These are phyloP conservation scores for Chaetomium globosum DNA, from an alignment of 2,329 filamentous ascomycete genomes.

Conservation along the genomic window DNA sequence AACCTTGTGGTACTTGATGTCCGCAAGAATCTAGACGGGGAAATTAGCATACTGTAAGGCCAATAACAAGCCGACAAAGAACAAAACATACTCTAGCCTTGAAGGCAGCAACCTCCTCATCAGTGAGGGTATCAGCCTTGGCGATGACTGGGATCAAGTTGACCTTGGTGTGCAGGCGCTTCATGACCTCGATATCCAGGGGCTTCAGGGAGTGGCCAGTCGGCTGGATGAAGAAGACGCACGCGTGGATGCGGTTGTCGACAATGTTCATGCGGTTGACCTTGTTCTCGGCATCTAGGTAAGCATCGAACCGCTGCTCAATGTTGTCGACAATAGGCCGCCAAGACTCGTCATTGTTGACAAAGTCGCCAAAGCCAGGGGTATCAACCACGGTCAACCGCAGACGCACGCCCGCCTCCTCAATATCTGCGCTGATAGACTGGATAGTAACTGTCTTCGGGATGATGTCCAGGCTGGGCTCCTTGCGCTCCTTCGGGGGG, in stretches of 20 bases:
- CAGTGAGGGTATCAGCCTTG: slow-evolving; percentile 96
- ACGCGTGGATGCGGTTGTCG: slow-evolving; percentile 97
- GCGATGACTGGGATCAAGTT: slow-evolving; percentile 99
- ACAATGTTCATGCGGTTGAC: slow-evolving; percentile 99
- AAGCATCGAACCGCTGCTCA: slow-evolving; percentile 97
- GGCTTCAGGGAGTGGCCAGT: slow-evolving; percentile 98
- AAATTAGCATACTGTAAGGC: slow-evolving; percentile 23
- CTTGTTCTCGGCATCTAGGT: slow-evolving; percentile 99
- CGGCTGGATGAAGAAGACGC: slow-evolving; percentile 99
- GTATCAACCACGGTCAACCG: slow-evolving; percentile 97
- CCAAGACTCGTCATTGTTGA: slow-evolving; percentile 99
- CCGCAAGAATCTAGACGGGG: slow-evolving; percentile 76
- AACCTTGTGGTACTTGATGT: slow-evolving; percentile 96
- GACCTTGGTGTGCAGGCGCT: slow-evolving; percentile 98
- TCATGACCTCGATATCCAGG: slow-evolving; percentile 98
- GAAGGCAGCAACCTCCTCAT: slow-evolving; percentile 92
- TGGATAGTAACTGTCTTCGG: slow-evolving; percentile 97
- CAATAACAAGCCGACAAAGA: neutral
- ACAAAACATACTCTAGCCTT: slow-evolving; percentile 81
- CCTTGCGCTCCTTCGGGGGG: slow-evolving; percentile 97
- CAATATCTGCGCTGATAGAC: slow-evolving; percentile 93
- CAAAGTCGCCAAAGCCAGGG: slow-evolving; percentile 96
- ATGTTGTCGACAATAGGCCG: slow-evolving; percentile 99
- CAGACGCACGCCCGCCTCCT: slow-evolving; percentile 96
- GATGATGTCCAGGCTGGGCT: slow-evolving; percentile 94